phyloP scores from a whole-genome alignment of 2,329 filamentous ascomycete species.

The Grosmannia clavigera region DNA sequence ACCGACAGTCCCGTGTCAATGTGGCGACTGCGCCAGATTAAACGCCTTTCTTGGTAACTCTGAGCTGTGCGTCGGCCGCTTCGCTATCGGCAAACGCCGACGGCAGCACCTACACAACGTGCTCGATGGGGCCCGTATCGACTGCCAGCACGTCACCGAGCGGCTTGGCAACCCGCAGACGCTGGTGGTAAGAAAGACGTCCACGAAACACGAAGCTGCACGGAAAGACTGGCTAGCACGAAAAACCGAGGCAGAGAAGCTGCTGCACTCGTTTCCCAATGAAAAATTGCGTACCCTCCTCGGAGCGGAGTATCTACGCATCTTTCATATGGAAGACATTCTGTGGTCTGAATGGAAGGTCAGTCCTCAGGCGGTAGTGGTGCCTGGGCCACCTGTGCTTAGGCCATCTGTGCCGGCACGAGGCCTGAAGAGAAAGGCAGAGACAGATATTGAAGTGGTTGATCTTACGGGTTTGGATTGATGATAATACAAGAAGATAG shows the following conservation, averaged over 20 bases:
- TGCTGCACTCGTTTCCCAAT: neutral
- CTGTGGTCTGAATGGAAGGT: neutral
- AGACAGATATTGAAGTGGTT: neutral
- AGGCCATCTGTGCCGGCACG: neutral
- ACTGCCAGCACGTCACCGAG: neutral
- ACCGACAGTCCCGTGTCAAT: neutral
- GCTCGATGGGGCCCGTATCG: neutral
- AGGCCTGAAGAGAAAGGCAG: conserved; percentile 1
- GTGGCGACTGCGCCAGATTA: neutral
- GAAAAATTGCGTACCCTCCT: neutral
- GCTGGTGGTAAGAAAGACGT: neutral
- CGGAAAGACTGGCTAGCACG: neutral
- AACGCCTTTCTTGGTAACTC: neutral
- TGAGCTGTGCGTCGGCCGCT: neutral
- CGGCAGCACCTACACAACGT: neutral
- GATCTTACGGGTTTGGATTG: conserved; percentile 1
- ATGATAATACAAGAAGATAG: neutral
- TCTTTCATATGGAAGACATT: conserved; percentile 1
- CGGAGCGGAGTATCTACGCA: neutral
- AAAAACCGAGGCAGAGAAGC: neutral
- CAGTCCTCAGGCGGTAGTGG: neutral
- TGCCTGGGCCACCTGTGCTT: neutral
- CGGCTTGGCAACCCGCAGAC: neutral
- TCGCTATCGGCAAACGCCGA: neutral
- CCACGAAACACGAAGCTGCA: neutral